Base-by-base conservation (phyloP, 805 yeast species). In the Candida fluviatilis region DNA sequence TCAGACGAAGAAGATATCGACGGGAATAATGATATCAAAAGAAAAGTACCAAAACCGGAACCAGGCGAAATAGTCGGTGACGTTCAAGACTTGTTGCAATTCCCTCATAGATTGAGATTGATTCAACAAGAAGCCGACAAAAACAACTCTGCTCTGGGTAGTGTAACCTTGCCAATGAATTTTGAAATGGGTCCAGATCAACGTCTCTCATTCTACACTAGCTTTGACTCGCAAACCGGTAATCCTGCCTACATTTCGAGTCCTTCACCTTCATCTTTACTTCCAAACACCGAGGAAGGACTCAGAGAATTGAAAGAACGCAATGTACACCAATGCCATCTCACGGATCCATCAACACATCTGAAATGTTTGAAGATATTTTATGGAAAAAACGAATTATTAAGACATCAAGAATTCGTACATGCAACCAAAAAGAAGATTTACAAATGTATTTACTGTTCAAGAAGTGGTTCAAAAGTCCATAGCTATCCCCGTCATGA, bases 401-500 rank as follows among this genome's bases (percentile, higher is more conserved):
- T 64, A 27, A 49, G 73, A 40, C 73, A 68, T 49, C 71, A 68
- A 43, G 73, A 68, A 43, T 67, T 66, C 51, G 73, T 67, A 16
- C 73, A 68, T 50, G 73, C 73, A 10, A 64, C 71, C 16, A 58
- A 60, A 37, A 68, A 66, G 48, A 63, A 60, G 39, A 60, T 67
- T 11, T 68, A 62, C 51, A 60, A 62, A 40, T 68, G 73, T 48
- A 52, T 61, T 10, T 68, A 65, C 39, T 68, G 73, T 47, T 50
- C 64, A 18, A 46, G 55, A 31, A 53, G 46, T 38, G 65, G 66
- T 4, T 46, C 57, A 7, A 62, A 57, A 40, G 58, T 64, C 0
- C 71, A 66, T 44, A 58, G 68, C 40, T 68, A 68, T 41, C 73
- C 73, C 1, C 50, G 73, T 14, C 71, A 67, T 43, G 73, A 68